Base-by-base conservation (phyloP, 2,329 filamentous ascomycete species). In the Stachybotrys chlorohalonatus region DNA sequence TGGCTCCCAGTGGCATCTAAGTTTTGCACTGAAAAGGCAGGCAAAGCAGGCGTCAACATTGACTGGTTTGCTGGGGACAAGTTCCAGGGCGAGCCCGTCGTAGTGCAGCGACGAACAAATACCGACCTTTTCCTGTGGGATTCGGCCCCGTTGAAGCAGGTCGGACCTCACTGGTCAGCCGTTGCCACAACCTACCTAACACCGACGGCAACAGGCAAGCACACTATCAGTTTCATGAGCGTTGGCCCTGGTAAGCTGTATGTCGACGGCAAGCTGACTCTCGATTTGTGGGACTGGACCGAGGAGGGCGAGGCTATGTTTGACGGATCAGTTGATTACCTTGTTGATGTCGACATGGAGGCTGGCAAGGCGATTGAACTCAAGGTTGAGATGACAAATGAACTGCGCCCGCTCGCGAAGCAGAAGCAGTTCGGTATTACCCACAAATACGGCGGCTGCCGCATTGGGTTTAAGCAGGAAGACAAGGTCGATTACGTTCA, bases 51-150 rank as follows among this genome's bases (percentile, higher is more conserved):
- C 1, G 82, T 87, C 8, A 78, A 73, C 15, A 77, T 87, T 13
- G 82, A 87, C 53, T 87, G 84, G 74, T 86, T 78, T 62, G 73
- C 76, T 13, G 84, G 84, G 6, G 84, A 87, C 59, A 75, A 79
- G 55, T 86, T 87, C 58, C 68, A 81, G 55, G 83, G 82, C 2
- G 66, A 73, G 24, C 80, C 84, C 9, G 73, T 77, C 1, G 73
- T 84, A 15, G 73, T 79, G 2, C 82, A 87, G 63, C 75, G 77
- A 52, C 78, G 84, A 58, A 76, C 73, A 7, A 85, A 84, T 62
- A 86, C 83, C 0, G 84, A 87, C 63, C 75, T 87, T 1, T 87
- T 85, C 73, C 74, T 88, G 2, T 87, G 84, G 84, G 85, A 88
- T 60, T 87, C 84, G 3, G 84, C 83, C 1, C 85, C 84, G 6